phyloP scores from a whole-genome alignment of 75 land plant genomes.

The Selaginella tamariscina region DNA sequence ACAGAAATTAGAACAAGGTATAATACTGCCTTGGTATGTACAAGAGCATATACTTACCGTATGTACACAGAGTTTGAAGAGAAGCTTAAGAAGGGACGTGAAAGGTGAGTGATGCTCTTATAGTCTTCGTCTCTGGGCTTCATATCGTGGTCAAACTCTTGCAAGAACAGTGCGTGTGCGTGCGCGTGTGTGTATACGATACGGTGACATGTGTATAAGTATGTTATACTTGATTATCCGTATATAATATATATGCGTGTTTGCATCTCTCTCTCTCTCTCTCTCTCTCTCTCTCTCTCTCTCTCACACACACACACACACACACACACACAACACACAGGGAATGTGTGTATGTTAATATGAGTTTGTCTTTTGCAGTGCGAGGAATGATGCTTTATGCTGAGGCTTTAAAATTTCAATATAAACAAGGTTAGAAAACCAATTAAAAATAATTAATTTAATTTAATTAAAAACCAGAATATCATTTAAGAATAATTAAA shows the following conservation, averaged over 20 bases:
- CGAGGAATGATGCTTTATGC: background rate
- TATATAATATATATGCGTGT: too few species aligned
- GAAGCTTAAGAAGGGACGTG: background rate
- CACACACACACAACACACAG: too few species aligned
- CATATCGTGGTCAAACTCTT: slow-evolving; percentile 34
- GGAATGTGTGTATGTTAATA: background rate
- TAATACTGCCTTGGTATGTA: background rate
- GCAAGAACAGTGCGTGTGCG: slow-evolving; percentile 26
- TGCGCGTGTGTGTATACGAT: too few species aligned
- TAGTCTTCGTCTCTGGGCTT: slow-evolving; percentile 29
- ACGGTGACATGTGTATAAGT: too few species aligned
- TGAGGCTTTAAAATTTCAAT: background rate
- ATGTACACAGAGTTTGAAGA: background rate
- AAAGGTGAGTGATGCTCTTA: slow-evolving; percentile 15
- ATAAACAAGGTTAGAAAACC: too few species aligned
- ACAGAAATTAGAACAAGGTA: background rate
- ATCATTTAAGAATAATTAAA: too few species aligned
- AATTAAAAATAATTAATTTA: too few species aligned
- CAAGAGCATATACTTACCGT: background rate
- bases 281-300: too few species aligned
- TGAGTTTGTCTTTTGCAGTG: background rate
- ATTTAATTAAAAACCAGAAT: too few species aligned
- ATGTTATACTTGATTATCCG: too few species aligned
- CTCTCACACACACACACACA: too few species aligned
- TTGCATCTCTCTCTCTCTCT: too few species aligned